Percentiles rank a stretch among this genome's conserved stretches.
phyloP scores from a whole-genome alignment of 768 basidiomycete genomes.

The Brasilioporus rufonigricans region DNA sequence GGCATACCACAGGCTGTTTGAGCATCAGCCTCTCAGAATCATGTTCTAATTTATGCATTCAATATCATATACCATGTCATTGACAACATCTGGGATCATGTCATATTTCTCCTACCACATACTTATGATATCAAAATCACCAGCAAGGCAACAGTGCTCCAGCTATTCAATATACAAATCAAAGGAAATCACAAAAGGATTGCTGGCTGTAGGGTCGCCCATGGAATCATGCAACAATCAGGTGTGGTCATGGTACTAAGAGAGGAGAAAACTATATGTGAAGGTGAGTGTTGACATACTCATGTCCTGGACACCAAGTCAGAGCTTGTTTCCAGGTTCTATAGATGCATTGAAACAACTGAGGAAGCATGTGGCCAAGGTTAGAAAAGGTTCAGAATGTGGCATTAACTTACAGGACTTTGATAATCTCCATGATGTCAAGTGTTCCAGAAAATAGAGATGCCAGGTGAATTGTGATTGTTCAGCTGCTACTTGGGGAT shows the following conservation, averaged over 20 bases:
- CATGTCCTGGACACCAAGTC: neutral
- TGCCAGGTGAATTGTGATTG: conserved; percentile 61
- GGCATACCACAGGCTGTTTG: conserved; percentile 64
- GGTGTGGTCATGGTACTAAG: conserved; percentile 73
- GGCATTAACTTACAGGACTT: conserved; percentile 78
- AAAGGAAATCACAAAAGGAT: conserved; percentile 72
- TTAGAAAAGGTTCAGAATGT: conserved; percentile 89
- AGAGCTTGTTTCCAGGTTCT: conserved; percentile 46
- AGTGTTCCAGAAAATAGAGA: conserved; percentile 71
- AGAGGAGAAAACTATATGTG: conserved; percentile 56
- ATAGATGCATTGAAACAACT: conserved; percentile 83
- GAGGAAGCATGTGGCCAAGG: conserved; percentile 86
- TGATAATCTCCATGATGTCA: conserved; percentile 70
- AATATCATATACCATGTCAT: conserved; percentile 92
- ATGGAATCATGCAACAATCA: conserved; percentile 73
- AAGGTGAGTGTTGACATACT: conserved; percentile 44
- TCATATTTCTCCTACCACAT: conserved; percentile 75
- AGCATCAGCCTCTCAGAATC: conserved; percentile 58
- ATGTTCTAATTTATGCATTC: conserved; percentile 69
- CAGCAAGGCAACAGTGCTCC: conserved; percentile 86
- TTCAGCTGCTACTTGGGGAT: neutral
- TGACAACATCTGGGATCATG: conserved; percentile 73
- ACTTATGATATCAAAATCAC: conserved; percentile 75
- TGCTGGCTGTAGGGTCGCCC: conserved; percentile 88
- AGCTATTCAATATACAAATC: conserved; percentile 83